These are phyloP conservation scores for Colletotrichum eleusines DNA, from an alignment of 2,329 filamentous ascomycete genomes.

Conservation along the genomic window DNA sequence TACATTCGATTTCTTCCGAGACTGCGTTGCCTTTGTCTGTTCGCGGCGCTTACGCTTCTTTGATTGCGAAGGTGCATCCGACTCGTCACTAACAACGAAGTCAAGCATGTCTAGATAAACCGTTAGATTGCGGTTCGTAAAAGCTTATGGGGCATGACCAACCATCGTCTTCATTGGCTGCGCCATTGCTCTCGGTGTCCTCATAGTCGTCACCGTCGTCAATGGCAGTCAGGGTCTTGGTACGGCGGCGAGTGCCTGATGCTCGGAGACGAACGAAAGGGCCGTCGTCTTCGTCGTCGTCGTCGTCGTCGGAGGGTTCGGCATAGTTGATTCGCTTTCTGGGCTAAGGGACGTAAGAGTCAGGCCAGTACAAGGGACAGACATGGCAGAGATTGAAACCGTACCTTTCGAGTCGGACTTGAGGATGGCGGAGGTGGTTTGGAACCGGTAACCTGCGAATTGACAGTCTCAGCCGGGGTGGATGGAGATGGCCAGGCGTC, in stretches of 20 bases:
- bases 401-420: conserved; percentile 85
- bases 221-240: conserved; percentile 68
- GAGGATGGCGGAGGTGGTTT: conserved; percentile 62
- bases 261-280: conserved; percentile 67
- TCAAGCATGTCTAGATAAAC: conserved; percentile 76
- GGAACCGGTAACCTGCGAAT: conserved; percentile 56
- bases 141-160: conserved; percentile 54
- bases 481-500: conserved; percentile 60
- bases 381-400: background rate
- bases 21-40: conserved; percentile 57
- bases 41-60: conserved; percentile 81
- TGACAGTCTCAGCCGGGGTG: conserved; percentile 56
- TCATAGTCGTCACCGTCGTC: conserved; percentile 80
- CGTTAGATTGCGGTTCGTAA: conserved; percentile 29
- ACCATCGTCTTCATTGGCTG: conserved; percentile 72
- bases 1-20: conserved; percentile 73
- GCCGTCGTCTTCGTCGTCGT: conserved; percentile 83
- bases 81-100: conserved; percentile 89
- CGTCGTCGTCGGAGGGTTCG: conserved; percentile 85
- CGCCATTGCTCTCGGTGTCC: conserved; percentile 72
- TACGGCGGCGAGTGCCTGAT: conserved; percentile 54
- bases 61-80: conserved; percentile 73
- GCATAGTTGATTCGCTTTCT: conserved; percentile 80
- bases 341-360: conserved; percentile 50
- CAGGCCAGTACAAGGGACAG: background rate